Base-by-base conservation (phyloP, 2,329 filamentous ascomycete species). In the Botrytis fabae region DNA sequence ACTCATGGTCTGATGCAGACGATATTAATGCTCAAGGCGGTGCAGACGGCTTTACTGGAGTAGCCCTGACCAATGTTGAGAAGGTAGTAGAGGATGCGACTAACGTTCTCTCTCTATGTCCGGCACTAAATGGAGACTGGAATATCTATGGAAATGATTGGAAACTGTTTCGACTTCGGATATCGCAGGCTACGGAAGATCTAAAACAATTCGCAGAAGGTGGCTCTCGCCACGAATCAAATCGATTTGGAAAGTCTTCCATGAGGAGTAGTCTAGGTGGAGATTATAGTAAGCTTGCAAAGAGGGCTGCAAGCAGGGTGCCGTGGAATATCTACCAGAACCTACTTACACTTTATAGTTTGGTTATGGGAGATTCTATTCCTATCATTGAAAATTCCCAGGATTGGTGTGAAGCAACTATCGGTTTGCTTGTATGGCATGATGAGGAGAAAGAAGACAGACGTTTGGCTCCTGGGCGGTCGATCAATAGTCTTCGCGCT, bases 241-340 rank as follows among this genome's bases (percentile, higher is more conserved):
- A 82, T 48, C 46, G 60, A 18, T 83, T 80, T 69, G 80, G 77
- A 46, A 77, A 83, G 79, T 81, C 86, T 78, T 78, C 86, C 79
- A 76, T 84, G 79, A 77, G 84, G 79, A 80, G 85, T 79, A 77
- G 85, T 79, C 78, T 87, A 80, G 83, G 89, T 77, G 82, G 90
- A 78, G 90, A 90, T 9, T 90, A 92, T 70, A 88, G 86, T 81
- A 92, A 86, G 83, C 92, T 82, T 81, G 93, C 84, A 70, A 85
- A 87, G 66, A 93, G 92, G 82, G 94, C 94, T 2, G 93, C 95
- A 78, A 97, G 93, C 79, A 91, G 91, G 77, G 91, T 98, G 48
- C 95, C 95, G 0, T 97, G 93, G 93, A 90, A 92, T 38, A 90
- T 98, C 42, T 98, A 97, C 81, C 92, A 97, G 80, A 94, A 92